Base-by-base conservation (phyloP, 176 grass and related monocot species). In the Luzula sylvatica region DNA sequence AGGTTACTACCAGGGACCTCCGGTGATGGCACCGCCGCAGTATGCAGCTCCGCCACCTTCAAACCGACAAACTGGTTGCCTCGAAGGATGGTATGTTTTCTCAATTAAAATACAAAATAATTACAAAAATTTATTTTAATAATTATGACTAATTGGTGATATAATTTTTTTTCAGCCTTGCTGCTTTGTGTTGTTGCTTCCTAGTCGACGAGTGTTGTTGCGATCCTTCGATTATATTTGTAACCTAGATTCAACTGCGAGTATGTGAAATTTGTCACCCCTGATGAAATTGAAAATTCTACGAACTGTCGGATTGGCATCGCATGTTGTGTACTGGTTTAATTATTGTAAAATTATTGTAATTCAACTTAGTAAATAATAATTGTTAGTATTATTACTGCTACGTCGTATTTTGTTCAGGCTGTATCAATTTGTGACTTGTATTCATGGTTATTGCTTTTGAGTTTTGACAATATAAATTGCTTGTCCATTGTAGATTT, bases 1-100 rank as follows among this genome's bases (percentile, higher is more conserved):
- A 55, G 83, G 89, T 0, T 86, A 82, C 71, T 94, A 94, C 47
- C 88, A 95, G 56, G 83, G 83, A 8, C 83, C 83, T 38, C 83
- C 79, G 32, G 83, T 88, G 73, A 88, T 88, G 89, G 80, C 77
- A 43, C 83, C 89, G 40, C 89, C 89, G 30, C 89, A 82, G 30
- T 35, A 35, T 35, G 75, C 76, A 16, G 50, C 67, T 56, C 43
- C 75, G 15, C 30, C 30, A 35, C 30, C 78, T 4, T 82, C 87
- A 14, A 54, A 20, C 11, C 16, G 58, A 20, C 4, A 71, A 38
- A 32, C 52, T 7, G 66, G 82, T 8, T 87, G 87, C 59, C 75
- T 94, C 2, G 82, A 83, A 65, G 88, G 88, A 39, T 94, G 88
- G 87, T 94, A 66, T 9, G 62, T 12, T 15, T 17, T 25, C n/a